Conservation (phyloP, 129 eudicot species). For the Glebionis coronaria region DNA sequence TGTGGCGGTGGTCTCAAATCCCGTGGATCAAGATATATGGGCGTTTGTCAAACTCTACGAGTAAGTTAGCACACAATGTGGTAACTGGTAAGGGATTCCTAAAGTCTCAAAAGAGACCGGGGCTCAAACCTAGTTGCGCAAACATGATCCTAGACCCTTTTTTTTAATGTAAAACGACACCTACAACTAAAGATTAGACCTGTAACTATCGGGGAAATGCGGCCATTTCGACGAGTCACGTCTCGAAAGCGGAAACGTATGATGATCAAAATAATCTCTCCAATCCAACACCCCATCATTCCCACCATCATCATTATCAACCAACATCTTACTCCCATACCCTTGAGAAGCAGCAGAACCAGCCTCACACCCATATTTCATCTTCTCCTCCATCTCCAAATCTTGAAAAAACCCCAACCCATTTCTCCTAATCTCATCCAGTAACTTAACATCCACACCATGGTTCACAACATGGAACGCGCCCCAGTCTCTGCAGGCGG, state of each 20-base stretch:
- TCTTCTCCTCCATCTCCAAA: constrained; percentile 39
- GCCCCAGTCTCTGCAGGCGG: constrained; percentile 77
- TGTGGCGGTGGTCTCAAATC: no score
- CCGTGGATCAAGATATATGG: no score
- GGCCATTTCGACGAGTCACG: constrained; percentile 76
- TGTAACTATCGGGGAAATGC: constrained; percentile 51
- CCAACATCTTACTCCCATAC: constrained; percentile 85
- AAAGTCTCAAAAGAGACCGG: no score
- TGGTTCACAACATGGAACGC: constrained; percentile 82
- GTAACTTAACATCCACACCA: constrained; percentile 43
- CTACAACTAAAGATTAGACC: constrained; percentile 26
- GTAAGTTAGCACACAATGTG: no score
- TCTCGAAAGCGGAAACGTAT: constrained; percentile 64
- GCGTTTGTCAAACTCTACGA: no score
- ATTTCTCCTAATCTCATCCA: constrained; percentile 44
- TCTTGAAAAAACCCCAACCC: constrained; percentile 61
- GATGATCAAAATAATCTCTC: constrained; percentile 96
- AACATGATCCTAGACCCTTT: no score
- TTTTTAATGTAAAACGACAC: no score
- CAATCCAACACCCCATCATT: constrained; percentile 78
- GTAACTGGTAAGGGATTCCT: no score
- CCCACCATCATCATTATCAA: constrained; percentile 30
- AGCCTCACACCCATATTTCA: constrained; percentile 53
- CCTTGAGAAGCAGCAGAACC: constrained; percentile 76
- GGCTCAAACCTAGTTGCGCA: no score